These are phyloP conservation scores for Alternaria brassicicola DNA, from an alignment of 2,329 filamentous ascomycete species.

Conservation along the genomic window DNA sequence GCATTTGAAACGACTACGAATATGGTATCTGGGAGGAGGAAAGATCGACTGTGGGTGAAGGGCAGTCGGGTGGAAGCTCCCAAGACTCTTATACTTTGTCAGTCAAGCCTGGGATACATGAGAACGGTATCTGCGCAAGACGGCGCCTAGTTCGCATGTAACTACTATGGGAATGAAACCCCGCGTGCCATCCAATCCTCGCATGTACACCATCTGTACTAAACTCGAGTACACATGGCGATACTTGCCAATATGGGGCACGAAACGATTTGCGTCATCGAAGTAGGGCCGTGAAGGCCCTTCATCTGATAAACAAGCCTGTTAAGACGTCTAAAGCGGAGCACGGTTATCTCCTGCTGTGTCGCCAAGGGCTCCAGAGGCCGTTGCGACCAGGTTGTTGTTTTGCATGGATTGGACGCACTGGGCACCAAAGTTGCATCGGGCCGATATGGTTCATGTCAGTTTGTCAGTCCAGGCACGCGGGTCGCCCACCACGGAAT, in stretches of 20 bases:
- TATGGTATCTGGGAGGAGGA: constrained; percentile 3
- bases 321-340: constrained; percentile 8
- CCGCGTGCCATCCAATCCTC: constrained; percentile 3
- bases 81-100: constrained; percentile 12
- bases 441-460: constrained; percentile 16
- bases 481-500: constrained; percentile 6
- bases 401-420: constrained; percentile 15
- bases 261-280: constrained; percentile 15
- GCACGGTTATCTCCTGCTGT: constrained; percentile 6
- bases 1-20: constrained; percentile 23
- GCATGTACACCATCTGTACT: constrained; percentile 3
- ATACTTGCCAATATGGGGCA: constrained; percentile 3
- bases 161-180: not conserved
- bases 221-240: constrained; percentile 3
- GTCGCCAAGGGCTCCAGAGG: constrained; percentile 16
- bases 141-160: not conserved
- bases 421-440: constrained; percentile 9
- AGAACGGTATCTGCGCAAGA: not conserved
- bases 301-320: constrained; percentile 7
- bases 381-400: not conserved
- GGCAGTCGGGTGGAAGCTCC: not conserved
- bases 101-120: not conserved
- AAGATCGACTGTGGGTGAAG: constrained; percentile 1
- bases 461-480: constrained; percentile 12
- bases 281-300: constrained; percentile 3